Conservation (phyloP, 805 yeast species). For the Komagataella mondaviorum region DNA sequence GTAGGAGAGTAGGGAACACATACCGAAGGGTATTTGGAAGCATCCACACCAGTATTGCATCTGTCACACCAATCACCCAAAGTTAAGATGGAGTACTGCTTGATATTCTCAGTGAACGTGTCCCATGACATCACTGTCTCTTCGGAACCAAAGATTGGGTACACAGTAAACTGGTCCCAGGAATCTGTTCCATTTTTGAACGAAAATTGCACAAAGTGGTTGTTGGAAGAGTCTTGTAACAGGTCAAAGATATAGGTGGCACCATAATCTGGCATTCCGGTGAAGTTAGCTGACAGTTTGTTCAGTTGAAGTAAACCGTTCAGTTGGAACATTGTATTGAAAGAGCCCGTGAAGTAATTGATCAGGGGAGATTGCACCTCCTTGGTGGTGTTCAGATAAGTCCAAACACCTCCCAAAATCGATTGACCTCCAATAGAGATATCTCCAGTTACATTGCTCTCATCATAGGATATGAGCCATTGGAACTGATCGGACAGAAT, state of each 20-base stretch:
- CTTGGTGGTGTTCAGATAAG: slow-evolving; percentile 22
- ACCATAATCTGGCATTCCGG: slow-evolving; percentile 34
- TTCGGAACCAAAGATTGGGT: slow-evolving; percentile 23
- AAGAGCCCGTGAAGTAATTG: slow-evolving; percentile 31
- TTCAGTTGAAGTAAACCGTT: slow-evolving; percentile 21
- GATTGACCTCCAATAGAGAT: slow-evolving; percentile 29
- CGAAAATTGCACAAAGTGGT: slow-evolving; percentile 26
- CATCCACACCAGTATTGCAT: slow-evolving; percentile 17
- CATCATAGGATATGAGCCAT: slow-evolving; percentile 21
- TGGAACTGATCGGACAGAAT: slow-evolving; percentile 25
- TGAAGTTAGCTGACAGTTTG: slow-evolving; percentile 21
- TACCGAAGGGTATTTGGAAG: slow-evolving; percentile 5
- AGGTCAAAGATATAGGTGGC: slow-evolving; percentile 31
- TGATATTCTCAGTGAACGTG: slow-evolving; percentile 17
- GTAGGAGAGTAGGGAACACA: slow-evolving; percentile 20
- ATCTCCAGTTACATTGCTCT: slow-evolving; percentile 13
- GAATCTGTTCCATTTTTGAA: slow-evolving; percentile 31
- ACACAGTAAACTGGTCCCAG: slow-evolving; percentile 16
- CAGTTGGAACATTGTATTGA: slow-evolving; percentile 27
- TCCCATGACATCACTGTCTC: slow-evolving; percentile 20
- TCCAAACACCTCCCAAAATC: slow-evolving; percentile 20
- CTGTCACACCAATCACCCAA: slow-evolving; percentile 24
- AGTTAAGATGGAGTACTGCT: slow-evolving; percentile 13
- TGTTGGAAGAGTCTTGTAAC: slow-evolving; percentile 13
- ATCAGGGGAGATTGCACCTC: slow-evolving; percentile 21